Evolutionary conservation across 345 rosid genomes (phyloP), one percentile per base, ranked within the genome.

Genomic region (Gossypium herbaceum): DNA sequence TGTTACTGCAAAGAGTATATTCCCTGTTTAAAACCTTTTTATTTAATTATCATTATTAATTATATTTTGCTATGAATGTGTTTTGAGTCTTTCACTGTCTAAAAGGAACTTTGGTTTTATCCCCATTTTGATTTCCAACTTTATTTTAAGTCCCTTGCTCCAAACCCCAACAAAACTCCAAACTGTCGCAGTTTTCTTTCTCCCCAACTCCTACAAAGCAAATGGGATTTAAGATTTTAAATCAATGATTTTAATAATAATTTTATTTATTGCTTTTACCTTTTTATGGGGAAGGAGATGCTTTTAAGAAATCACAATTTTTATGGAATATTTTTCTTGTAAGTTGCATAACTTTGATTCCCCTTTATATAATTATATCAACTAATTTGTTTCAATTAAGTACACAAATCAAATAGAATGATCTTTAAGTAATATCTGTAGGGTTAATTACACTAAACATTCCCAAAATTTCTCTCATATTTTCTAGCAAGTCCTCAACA

Each of bases 1-100:
- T 83, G 92, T 17, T 51, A n/a, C 72, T 22, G n/a, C 71, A 15
- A 75, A 81, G 79, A 87, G 94, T 84, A 89, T 86, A 88, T 91
- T 90, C 94, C 81, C 84, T 77, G 67, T 73, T 27, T 10, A 2
- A 47, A 79, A 79, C 86, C 76, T 87, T 88, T 52, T 34, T 5
- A 52, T 52, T 52, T 12, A 3, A 17, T 52, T 6, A 17, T 52
- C 2, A 52, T 34, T 34, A 52, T 52, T 15, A 4, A 5, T 17
- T 17, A 52, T 5, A 34, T 34, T 34, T 34, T 34, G 41, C 20
- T 17, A 52, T 52, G 20, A 52, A 17, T 17, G 57, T 52, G 4
- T 4, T 52, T 7, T 4, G 7, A 3, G 3, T 47, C 73, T 75
- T 72, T 79, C 81, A 71, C 68, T 22, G 72, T 80, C 47, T 71